A percentile compares a stretch with the other conserved stretches of the same genome.
These are phyloP conservation scores for Acacia crassicarpa DNA, from an alignment of 306 rosid species.

Conservation along the genomic window DNA sequence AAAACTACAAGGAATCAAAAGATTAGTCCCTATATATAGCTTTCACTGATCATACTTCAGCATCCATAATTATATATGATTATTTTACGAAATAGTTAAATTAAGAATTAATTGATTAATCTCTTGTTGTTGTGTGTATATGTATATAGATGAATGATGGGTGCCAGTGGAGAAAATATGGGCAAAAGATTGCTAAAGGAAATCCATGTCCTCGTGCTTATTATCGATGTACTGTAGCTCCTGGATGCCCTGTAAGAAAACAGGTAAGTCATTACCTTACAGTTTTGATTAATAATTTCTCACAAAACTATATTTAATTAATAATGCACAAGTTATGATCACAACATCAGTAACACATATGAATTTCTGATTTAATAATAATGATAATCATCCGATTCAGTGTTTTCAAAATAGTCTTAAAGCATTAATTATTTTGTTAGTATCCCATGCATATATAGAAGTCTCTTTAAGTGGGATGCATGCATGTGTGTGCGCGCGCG, in stretches of 20 bases:
- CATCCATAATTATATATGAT: neutral
- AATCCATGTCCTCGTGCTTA: conserved; percentile 97
- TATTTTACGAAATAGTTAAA: neutral
- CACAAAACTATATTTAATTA: neutral
- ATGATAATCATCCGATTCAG: too few relatives aligned
- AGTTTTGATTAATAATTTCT: neutral
- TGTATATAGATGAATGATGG: conserved; percentile 80
- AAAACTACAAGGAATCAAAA: too few relatives aligned
- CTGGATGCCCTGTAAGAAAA: conserved; percentile 89
- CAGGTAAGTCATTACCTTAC: conserved; percentile 49
- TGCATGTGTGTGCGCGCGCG: accelerated
- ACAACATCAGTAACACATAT: neutral
- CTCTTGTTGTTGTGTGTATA: neutral
- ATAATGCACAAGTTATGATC: neutral
- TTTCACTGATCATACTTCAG: neutral
- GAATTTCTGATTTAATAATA: neutral
- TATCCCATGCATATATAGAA: too few relatives aligned
- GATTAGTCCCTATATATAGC: too few relatives aligned
- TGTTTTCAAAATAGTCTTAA: too few relatives aligned
- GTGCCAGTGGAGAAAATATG: conserved; percentile 97
- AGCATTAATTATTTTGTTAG: too few relatives aligned
- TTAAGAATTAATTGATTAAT: neutral
- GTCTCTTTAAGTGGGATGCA: too few relatives aligned
- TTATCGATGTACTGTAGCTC: conserved; percentile 89
- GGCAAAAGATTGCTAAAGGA: conserved; percentile 91